These are phyloP conservation scores for Speleostelium caveatum DNA, from an alignment of 78 protist genomes.

Conservation along the genomic window DNA sequence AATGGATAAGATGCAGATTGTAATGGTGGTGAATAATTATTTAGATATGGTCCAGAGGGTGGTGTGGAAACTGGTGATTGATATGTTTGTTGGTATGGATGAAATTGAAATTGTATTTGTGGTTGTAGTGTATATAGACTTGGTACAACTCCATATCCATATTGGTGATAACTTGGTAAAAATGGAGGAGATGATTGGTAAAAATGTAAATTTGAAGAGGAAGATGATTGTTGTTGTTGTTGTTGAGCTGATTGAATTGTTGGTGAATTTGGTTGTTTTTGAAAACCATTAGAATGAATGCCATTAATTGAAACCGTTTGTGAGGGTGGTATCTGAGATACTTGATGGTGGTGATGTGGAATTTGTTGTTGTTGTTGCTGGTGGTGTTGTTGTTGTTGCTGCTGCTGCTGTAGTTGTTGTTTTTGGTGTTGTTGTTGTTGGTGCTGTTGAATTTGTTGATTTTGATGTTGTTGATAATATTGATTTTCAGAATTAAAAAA, in stretches of 20 bases:
- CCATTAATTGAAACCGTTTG: not conserved
- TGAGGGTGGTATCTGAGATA: not conserved
- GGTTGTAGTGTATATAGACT: not conserved
- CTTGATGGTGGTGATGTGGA: not conserved
- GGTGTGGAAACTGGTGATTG: not conserved
- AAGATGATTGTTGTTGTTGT: not conserved
- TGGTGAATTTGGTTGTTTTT: not conserved
- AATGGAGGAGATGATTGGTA: not conserved
- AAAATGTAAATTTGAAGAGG: not conserved
- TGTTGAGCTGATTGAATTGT: not conserved
- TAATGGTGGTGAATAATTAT: too few relatives aligned
- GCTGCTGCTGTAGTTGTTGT: not conserved
- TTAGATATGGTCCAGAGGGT: too few relatives aligned
- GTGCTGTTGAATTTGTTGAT: not conserved
- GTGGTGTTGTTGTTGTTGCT: constrained; percentile 12
- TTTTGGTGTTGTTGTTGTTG: not conserved
- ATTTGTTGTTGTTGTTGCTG: constrained; percentile 36
- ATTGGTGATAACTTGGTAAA: not conserved
- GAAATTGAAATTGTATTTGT: too few relatives aligned
- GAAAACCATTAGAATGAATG: too few relatives aligned
- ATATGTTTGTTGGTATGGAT: not conserved
- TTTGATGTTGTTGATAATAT: not conserved
- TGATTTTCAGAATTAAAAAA: not conserved
- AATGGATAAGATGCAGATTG: too few relatives aligned
- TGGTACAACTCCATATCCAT: not conserved